These are phyloP conservation scores for Lepidium campestre DNA, from an alignment of 441 rosid genomes.

Conservation along the genomic window DNA sequence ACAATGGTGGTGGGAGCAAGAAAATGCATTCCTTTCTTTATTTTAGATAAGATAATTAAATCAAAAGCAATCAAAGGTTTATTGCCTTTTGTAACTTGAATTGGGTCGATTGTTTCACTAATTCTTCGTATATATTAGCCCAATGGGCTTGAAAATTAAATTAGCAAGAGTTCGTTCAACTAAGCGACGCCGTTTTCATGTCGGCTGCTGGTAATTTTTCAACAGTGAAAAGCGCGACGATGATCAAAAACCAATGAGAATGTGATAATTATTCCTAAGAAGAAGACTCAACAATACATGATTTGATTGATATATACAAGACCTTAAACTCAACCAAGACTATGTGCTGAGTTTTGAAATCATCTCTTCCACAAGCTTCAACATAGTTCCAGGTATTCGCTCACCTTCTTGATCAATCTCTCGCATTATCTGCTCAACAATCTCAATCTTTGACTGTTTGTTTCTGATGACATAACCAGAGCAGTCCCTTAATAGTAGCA, in stretches of 20 bases:
- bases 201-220: no score
- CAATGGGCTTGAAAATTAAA: not conserved
- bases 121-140: not conserved
- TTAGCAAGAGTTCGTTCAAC: not conserved
- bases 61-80: not conserved
- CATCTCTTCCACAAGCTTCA: constrained; percentile 68
- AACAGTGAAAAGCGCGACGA: no score
- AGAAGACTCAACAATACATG: not conserved
- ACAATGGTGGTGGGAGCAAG: not conserved
- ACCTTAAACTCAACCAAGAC: not conserved
- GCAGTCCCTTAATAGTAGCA: constrained; percentile 37
- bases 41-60: not conserved
- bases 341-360: constrained; percentile 24
- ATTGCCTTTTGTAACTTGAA: not conserved
- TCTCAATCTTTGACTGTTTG: constrained; percentile 1
- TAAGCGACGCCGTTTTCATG: not conserved
- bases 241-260: not conserved
- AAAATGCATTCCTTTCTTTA: not conserved
- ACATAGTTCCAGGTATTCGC: constrained; percentile 35
- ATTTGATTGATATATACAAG: not conserved
- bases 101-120: not conserved
- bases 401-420: constrained; percentile 34
- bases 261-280: not conserved
- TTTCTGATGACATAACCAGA: not conserved
- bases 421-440: not conserved